Percentiles rank a stretch among this genome's conserved stretches.
phyloP scores from a whole-genome alignment of 2,329 filamentous ascomycete genomes.

The Ascochyta rabiei region DNA sequence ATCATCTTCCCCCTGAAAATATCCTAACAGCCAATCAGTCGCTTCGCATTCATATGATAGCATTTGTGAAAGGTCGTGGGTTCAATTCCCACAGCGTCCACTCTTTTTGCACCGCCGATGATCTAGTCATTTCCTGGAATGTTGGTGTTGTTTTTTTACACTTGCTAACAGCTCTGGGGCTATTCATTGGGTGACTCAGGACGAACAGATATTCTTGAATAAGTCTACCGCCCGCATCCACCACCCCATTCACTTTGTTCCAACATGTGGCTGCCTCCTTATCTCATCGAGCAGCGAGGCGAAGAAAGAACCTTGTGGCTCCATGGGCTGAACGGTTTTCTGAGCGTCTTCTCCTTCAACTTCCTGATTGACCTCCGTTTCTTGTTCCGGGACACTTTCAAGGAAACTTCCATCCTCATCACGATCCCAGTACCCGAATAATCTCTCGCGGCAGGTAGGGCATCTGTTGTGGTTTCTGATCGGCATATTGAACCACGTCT shows the following conservation, averaged over 20 bases:
- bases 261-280: not conserved
- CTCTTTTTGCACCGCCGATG: not conserved
- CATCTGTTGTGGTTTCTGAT: not conserved
- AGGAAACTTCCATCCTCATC: not conserved
- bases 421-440: not conserved
- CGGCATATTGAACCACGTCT: not conserved
- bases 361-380: not conserved
- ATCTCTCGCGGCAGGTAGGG: not conserved
- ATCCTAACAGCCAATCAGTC: not conserved
- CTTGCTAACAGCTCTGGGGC: too few species aligned
- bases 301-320: not conserved
- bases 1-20: too few species aligned
- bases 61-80: slow-evolving; percentile 22
- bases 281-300: not conserved
- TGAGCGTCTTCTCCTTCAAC: not conserved
- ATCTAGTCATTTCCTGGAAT: too few species aligned
- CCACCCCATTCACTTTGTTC: too few species aligned
- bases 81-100: slow-evolving; percentile 24
- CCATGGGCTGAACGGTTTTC: not conserved
- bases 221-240: too few species aligned
- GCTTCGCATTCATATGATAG: slow-evolving; percentile 15
- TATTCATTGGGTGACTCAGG: too few species aligned
- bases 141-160: too few species aligned
- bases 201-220: too few species aligned
- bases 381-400: not conserved